Base-by-base conservation (phyloP, 768 basidiomycete genomes). In the Leccinum ochraceum region DNA sequence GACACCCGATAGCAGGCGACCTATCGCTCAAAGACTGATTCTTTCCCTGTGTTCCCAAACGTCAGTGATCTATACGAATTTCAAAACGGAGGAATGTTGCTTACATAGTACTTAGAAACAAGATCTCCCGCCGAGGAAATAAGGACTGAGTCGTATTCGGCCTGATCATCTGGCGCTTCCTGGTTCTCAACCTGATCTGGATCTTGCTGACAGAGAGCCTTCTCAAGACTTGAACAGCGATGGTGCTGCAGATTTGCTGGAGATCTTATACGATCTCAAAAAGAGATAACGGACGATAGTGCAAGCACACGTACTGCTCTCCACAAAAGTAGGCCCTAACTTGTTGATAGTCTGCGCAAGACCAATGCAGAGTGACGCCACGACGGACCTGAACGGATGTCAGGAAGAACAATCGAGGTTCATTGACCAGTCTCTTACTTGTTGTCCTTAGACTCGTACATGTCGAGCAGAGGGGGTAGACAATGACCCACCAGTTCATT, bases 121-220 rank as follows among this genome's bases (percentile, higher is more conserved):
- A 99, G 88, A 72, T 99, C 97, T 46, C 90, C 90, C 28, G 96
- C 96, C 26, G 95, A 88, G 30, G 92, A 92, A 70, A 98, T 91
- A 60, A 99, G 83, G 57, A 96, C 92, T 4, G 95, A 92, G 72
- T 99, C 97, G 72, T 94, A 96, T 78, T 99, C 97, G 1, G 95
- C 95, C 69, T 90, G 89, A 63, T 93, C 92, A 72, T 93, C 92
- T 8, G 88, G 89, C 28, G 88, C 89, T 67, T 92, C 92, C 26
- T 91, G 91, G 4, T 83, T 83, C 64, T 94, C 92, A 65, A 94
- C 94, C 65, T 92, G 90, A 71, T 96, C 95, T 52, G 95, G 94
- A 69, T 96, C 94, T 74, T 95, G 90, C 75, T 99, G 97, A 78
- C 96, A 98, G 66, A 94, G 83, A 0, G 95, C 92, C 77, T 96